Conservation (phyloP, 2,329 filamentous ascomycete genomes). For the Penicillium sp. region DNA sequence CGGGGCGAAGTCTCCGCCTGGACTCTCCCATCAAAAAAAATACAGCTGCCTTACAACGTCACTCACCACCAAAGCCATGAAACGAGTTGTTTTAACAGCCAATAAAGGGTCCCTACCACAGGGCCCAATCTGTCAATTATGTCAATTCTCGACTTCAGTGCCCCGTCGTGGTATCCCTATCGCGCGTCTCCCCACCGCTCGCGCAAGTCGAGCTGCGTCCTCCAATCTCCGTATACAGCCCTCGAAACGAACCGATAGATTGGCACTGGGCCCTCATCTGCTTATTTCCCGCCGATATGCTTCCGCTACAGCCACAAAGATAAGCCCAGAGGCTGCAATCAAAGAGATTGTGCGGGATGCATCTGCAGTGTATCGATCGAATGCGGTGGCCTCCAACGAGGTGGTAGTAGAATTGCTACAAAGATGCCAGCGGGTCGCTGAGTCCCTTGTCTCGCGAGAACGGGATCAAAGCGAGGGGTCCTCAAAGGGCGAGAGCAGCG, state of each 20-base stretch:
- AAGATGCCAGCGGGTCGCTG: slow-evolving; percentile 35
- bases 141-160: slow-evolving; percentile 32
- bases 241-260: slow-evolving; percentile 12
- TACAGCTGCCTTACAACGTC: slow-evolving; percentile 7
- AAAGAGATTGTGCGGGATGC: slow-evolving; percentile 30
- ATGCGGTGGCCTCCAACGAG: slow-evolving; percentile 37
- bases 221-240: slow-evolving; percentile 19
- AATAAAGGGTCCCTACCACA: slow-evolving; percentile 25
- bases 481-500: slow-evolving; percentile 31
- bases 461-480: slow-evolving; percentile 17
- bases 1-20: slow-evolving; percentile 33
- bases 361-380: slow-evolving; percentile 28
- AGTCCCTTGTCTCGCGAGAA: slow-evolving; percentile 30
- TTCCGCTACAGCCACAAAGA: slow-evolving; percentile 14
- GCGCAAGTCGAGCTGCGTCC: slow-evolving; percentile 6
- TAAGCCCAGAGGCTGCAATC: slow-evolving; percentile 28
- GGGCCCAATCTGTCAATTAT: slow-evolving; percentile 39
- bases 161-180: slow-evolving; percentile 21
- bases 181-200: slow-evolving; percentile 12
- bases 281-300: slow-evolving; percentile 16
- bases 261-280: slow-evolving; percentile 1
- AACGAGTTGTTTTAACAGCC: slow-evolving; percentile 33
- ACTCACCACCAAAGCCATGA: slow-evolving; percentile 30
- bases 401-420: slow-evolving; percentile 34
- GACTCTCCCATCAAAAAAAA: slow-evolving; percentile 21